Evolutionary conservation across 148 eudicot genomes (phyloP).

Genomic region (Chenopodium album): DNA sequence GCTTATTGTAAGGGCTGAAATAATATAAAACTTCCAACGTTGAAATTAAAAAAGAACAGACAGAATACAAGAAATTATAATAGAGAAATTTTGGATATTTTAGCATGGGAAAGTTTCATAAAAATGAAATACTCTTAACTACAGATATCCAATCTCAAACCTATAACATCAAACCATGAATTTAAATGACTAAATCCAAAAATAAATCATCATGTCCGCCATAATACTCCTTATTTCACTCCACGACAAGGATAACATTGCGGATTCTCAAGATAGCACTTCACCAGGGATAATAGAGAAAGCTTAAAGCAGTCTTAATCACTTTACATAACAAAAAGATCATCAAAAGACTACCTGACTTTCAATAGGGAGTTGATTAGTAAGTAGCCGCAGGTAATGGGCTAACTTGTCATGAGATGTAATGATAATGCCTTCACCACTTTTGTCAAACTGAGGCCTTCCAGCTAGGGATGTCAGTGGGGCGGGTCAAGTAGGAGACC

Average conservation of each 20-base stretch:
- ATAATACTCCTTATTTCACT: background rate
- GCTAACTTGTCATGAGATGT: conserved; percentile 90
- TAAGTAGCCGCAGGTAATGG: conserved; percentile 82
- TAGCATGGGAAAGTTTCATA: background rate
- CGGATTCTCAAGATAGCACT: background rate
- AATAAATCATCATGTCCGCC: background rate
- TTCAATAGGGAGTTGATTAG: conserved; percentile 98
- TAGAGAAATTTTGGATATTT: background rate
- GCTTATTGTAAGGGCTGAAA: background rate
- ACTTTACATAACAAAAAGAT: background rate
- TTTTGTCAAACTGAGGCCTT: conserved; percentile 98
- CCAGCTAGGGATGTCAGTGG: no score
- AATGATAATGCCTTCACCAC: conserved; percentile 99
- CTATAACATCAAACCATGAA: background rate
- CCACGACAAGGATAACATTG: background rate
- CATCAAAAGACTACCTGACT: conserved; percentile 62
- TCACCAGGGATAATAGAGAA: background rate
- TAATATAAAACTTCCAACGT: no score
- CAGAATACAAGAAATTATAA: background rate
- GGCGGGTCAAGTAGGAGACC: no score
- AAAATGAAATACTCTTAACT: background rate
- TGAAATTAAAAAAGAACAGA: no score
- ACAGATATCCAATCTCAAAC: background rate
- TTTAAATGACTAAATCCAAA: background rate
- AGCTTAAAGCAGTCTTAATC: background rate